These are phyloP conservation scores for Chrysoporthe deuterocubensis DNA, from an alignment of 2,329 filamentous ascomycete genomes.

Conservation along the genomic window DNA sequence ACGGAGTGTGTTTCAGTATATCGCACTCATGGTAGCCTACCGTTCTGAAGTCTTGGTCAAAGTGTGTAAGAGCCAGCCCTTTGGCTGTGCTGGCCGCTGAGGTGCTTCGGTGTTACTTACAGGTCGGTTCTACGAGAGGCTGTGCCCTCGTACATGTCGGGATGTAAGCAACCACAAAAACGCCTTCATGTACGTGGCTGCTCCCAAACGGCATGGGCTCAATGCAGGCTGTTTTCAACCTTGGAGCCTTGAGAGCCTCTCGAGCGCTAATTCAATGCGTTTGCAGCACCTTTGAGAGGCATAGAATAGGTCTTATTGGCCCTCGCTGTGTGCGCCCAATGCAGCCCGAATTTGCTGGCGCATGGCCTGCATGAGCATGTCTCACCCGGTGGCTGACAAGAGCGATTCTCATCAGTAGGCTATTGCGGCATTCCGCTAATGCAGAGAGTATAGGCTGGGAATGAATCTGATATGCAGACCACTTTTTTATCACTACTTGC, in stretches of 20 bases:
- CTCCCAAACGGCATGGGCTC: not conserved
- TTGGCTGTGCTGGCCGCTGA: not conserved
- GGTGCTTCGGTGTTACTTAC: not conserved
- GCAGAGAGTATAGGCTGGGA: too few relatives aligned
- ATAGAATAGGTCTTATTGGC: not conserved
- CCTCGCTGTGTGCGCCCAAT: constrained; percentile 2
- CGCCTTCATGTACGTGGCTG: not conserved
- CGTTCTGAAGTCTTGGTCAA: not conserved
- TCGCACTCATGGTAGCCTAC: too few relatives aligned
- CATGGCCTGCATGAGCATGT: too few relatives aligned
- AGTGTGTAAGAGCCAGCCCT: not conserved
- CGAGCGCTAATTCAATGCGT: not conserved
- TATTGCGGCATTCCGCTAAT: not conserved
- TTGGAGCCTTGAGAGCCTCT: not conserved
- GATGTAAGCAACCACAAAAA: not conserved
- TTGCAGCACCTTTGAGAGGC: not conserved
- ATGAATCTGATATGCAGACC: too few relatives aligned
- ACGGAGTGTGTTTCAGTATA: too few relatives aligned
- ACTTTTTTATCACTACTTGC: too few relatives aligned
- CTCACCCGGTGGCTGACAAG: too few relatives aligned
- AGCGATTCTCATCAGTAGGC: not conserved
- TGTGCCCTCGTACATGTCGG: not conserved
- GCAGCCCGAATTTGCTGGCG: not conserved
- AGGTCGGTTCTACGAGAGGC: not conserved
- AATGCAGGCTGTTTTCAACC: not conserved